Percentiles rank a stretch among this genome's conserved stretches.
phyloP scores from a whole-genome alignment of 768 basidiomycete species.

The Lentinus tigrinus region DNA sequence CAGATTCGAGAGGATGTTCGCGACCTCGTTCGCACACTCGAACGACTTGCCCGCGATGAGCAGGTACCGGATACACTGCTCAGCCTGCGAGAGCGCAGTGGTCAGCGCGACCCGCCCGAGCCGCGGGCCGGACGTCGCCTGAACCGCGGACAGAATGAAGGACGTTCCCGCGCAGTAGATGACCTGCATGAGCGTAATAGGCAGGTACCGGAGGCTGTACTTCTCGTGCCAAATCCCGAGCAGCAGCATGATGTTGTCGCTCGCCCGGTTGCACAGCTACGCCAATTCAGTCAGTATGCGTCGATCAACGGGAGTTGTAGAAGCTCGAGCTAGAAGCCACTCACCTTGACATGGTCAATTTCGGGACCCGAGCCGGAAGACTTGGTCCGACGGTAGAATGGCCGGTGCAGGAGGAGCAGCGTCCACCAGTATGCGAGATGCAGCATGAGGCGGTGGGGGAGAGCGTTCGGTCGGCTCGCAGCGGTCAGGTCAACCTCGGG shows the following conservation, averaged over 20 bases:
- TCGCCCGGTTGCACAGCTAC: conserved; percentile 52
- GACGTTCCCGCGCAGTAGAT: conserved; percentile 61
- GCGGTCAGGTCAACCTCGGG: conserved; percentile 51
- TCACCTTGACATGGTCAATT: conserved; percentile 53
- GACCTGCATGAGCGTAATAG: conserved; percentile 56
- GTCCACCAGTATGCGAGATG: conserved; percentile 59
- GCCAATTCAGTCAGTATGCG: background rate
- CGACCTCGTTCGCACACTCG: conserved; percentile 43
- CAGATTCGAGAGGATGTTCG: conserved; percentile 23
- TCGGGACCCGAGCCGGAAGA: conserved; percentile 36
- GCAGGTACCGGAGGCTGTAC: conserved; percentile 58
- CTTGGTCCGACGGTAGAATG: conserved; percentile 37
- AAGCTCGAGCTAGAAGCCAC: too few species aligned
- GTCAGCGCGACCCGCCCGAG: conserved; percentile 47
- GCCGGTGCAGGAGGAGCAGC: conserved; percentile 59
- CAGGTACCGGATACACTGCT: conserved; percentile 49
- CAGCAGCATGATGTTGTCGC: conserved; percentile 56
- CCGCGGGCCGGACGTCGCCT: conserved; percentile 45
- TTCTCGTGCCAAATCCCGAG: conserved; percentile 47
- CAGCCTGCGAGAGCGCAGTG: conserved; percentile 41
- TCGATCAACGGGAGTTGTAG: background rate
- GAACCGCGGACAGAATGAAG: conserved; percentile 52
- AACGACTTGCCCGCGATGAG: conserved; percentile 53
- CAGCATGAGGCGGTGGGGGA: conserved; percentile 55
- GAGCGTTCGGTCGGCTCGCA: conserved; percentile 45